phyloP scores from a whole-genome alignment of 768 basidiomycete species.

The Tricholoma hemisulphureum region DNA sequence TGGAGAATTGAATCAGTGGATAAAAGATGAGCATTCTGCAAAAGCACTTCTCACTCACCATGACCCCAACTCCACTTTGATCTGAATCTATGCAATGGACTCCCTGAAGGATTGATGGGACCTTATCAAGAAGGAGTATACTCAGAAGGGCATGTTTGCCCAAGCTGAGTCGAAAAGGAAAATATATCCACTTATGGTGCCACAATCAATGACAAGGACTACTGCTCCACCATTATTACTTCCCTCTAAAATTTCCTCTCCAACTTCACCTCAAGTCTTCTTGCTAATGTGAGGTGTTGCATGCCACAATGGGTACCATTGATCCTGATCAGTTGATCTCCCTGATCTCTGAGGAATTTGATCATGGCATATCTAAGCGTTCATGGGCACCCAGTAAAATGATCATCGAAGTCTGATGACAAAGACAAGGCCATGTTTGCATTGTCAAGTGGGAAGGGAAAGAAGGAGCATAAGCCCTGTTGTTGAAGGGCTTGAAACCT shows the following conservation, averaged over 20 bases:
- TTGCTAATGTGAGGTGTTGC: not conserved
- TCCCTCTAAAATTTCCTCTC: too few species aligned
- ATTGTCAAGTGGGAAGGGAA: conserved; percentile 3
- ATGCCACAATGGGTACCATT: conserved; percentile 8
- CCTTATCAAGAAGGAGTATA: conserved; percentile 3
- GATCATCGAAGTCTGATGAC: conserved; percentile 13
- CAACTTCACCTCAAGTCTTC: conserved; percentile 19
- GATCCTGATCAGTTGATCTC: conserved; percentile 22
- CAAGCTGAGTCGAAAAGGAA: conserved; percentile 25
- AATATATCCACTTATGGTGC: conserved; percentile 27
- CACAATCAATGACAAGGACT: conserved; percentile 18
- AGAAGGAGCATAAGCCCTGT: conserved; percentile 9
- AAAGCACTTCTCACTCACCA: not conserved
- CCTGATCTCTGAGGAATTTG: too few species aligned
- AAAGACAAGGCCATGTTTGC: conserved; percentile 18
- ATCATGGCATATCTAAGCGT: conserved; percentile 4
- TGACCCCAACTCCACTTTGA: too few species aligned
- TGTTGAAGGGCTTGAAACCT: too few species aligned
- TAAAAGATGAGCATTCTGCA: too few species aligned
- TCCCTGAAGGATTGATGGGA: conserved; percentile 14
- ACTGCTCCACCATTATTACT: conserved; percentile 26
- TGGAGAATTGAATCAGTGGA: too few species aligned
- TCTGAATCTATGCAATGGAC: conserved; percentile 1
- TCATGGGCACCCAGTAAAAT: not conserved
- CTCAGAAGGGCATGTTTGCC: conserved; percentile 27